Evolutionary conservation across 2,329 filamentous ascomycete species (phyloP), one percentile per base, ranked within the genome.

Genomic region (Cyphellophora attinorum): DNA sequence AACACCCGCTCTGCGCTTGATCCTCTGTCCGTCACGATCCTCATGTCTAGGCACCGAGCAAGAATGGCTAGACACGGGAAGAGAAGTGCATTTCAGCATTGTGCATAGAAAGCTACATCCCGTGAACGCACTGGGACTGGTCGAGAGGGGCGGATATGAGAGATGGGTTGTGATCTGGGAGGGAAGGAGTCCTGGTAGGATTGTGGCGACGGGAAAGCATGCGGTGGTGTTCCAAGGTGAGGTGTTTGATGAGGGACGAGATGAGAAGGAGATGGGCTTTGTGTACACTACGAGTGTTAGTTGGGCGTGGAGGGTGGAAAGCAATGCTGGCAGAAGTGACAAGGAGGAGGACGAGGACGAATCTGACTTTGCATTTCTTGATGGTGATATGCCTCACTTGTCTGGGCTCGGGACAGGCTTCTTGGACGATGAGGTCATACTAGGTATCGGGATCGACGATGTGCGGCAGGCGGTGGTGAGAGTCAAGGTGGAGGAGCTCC

Each of bases 221-320:
- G 58, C 59, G 2, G 37, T 60, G 3, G 46, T 60, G 13, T 47
- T 60, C 34, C 46, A 45, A 3, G 58, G 60, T 35, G 58, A 61
- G 35, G 5, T 56, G 56, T 2, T 61, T 56, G 55, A 48, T 46
- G 2, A 35, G 44, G 14, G 46, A 50, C 2, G 50, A 61, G 21
- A 19, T 6, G 12, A 31, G 10, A 23, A 23, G 17, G 27, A 32
- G 23, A 31, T 18, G 8, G 10, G 19, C 14, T 59, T 61, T 36
- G 60, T 58, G 1, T 61, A 61, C 35, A 60, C 58, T 6, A 57
- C 58, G 3, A 57, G 55, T 30, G 54, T 61, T 14, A 53, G 55
- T 2, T 61, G 55, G 42, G 54, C 56, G 6, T 59, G 56, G 56
- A 34, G 30, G 18, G 32, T 35, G 15, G 33, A 39, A 19, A 34